A percentile compares a stretch with the other conserved stretches of the same genome.
Conservation (phyloP, 805 yeast genomes). For the Groenewaldozyma salmanticensis region DNA sequence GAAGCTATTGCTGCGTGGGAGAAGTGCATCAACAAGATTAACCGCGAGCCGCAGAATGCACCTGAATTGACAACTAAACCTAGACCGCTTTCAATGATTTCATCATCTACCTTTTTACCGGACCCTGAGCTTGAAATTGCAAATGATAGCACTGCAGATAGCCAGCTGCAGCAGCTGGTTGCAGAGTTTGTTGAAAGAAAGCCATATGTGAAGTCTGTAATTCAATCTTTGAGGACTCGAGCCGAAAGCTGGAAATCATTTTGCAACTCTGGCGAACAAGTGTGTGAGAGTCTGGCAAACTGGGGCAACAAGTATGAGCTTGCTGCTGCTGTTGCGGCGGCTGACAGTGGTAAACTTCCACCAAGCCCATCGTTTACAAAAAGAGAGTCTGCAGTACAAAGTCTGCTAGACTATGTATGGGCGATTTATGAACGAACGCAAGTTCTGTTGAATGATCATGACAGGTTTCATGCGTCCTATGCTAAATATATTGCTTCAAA, state of each 20-base stretch:
- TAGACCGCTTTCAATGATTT: neutral
- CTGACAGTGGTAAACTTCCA: neutral
- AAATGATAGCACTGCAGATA: neutral
- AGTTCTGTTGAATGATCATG: conserved; percentile 10
- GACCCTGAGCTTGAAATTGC: too few relatives aligned
- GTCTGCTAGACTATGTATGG: conserved; percentile 11
- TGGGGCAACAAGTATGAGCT: neutral
- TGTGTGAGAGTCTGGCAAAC: neutral
- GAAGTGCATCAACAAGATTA: conserved; percentile 17
- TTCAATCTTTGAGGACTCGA: neutral
- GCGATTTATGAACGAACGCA: conserved; percentile 15
- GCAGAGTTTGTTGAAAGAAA: neutral
- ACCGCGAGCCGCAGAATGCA: conserved; percentile 4
- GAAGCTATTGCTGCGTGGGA: conserved; percentile 15
- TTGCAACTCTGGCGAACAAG: neutral
- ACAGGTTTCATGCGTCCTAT: conserved; percentile 14
- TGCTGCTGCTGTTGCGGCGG: neutral
- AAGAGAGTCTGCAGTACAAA: neutral
- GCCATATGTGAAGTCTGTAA: neutral
- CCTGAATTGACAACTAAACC: neutral
- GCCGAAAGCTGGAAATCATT: neutral
- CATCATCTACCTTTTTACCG: neutral
- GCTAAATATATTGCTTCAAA: conserved; percentile 14
- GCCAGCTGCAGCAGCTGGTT: neutral
- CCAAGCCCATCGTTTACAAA: neutral